Evolutionary conservation across 139 green algal genomes (phyloP).

Genomic region (Chloropicon primus): DNA sequence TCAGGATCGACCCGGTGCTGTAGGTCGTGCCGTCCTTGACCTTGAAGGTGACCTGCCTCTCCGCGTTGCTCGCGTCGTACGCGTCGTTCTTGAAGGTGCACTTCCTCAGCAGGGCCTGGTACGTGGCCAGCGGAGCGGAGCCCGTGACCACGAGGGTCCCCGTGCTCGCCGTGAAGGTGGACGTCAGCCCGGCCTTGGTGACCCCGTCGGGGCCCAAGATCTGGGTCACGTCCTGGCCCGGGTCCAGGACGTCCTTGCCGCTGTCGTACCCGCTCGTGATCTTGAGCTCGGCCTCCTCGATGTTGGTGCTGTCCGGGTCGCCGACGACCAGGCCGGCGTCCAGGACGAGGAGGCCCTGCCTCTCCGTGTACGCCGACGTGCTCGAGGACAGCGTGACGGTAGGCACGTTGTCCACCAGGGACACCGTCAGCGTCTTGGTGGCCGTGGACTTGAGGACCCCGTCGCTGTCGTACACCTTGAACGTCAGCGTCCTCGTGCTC

Average conservation of each 20-base stretch:
- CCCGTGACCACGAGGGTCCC: slow-evolving; percentile 11
- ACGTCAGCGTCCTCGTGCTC: neutral
- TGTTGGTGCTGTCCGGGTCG: slow-evolving; percentile 1
- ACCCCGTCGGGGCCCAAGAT: neutral
- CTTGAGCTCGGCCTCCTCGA: neutral
- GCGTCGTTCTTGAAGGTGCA: neutral
- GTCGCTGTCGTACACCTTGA: slow-evolving; percentile 7
- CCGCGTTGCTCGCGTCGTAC: slow-evolving; percentile 3
- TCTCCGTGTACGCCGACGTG: neutral
- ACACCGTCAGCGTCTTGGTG: neutral
- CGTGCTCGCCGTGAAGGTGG: slow-evolving; percentile 1
- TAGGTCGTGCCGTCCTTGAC: neutral
- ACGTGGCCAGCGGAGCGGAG: slow-evolving; percentile 4
- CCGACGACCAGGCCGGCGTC: neutral
- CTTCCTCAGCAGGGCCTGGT: slow-evolving; percentile 3
- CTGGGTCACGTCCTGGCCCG: neutral
- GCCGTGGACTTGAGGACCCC: neutral
- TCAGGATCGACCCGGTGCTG: neutral
- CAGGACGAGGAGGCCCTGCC: neutral
- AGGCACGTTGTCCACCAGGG: neutral
- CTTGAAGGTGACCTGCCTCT: neutral
- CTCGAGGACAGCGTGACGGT: neutral
- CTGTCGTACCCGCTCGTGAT: neutral
- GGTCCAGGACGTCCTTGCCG: neutral
- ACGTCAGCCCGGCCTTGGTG: slow-evolving; percentile 3